These are phyloP conservation scores for Bryum argenteum DNA, from an alignment of 225 moss, liverwort and hornwort genomes.

Conservation along the genomic window DNA sequence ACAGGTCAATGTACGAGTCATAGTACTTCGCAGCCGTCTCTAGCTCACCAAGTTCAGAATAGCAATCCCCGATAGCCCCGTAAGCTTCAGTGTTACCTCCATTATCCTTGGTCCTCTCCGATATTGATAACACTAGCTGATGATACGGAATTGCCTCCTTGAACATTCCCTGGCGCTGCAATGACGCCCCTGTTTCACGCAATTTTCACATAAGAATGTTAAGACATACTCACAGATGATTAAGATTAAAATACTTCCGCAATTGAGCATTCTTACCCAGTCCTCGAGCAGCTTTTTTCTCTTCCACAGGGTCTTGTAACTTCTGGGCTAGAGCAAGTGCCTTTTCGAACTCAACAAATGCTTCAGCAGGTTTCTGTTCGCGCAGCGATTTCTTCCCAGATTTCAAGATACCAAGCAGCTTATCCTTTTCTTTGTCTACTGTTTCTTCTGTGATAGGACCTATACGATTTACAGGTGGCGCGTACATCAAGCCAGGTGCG, in stretches of 20 bases:
- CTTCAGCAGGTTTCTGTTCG: conserved; percentile 70
- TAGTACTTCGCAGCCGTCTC: conserved; percentile 91
- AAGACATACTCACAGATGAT: neutral
- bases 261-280: conserved; percentile 60
- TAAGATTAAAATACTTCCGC: neutral
- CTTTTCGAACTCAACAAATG: conserved; percentile 72
- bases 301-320: conserved; percentile 72
- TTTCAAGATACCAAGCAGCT: conserved; percentile 62
- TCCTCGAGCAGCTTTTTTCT: conserved; percentile 96
- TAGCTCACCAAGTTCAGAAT: conserved; percentile 87
- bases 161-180: conserved; percentile 89
- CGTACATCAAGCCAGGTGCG: conserved; percentile 92
- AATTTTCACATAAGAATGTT: conserved; percentile 29
- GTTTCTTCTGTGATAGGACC: conserved; percentile 56
- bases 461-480: conserved; percentile 76
- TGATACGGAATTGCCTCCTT: conserved; percentile 92
- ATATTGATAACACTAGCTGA: conserved; percentile 69
- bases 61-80: conserved; percentile 97
- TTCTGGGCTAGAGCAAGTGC: conserved; percentile 61
- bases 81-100: conserved; percentile 95
- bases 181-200: conserved; percentile 73
- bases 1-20: conserved; percentile 84
- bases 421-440: conserved; percentile 60
- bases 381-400: conserved; percentile 85
- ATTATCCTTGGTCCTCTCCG: conserved; percentile 67